Evolutionary conservation across 2,329 filamentous ascomycete genomes (phyloP), one percentile per base, ranked within the genome.

Genomic region (Nakataea oryzae): DNA sequence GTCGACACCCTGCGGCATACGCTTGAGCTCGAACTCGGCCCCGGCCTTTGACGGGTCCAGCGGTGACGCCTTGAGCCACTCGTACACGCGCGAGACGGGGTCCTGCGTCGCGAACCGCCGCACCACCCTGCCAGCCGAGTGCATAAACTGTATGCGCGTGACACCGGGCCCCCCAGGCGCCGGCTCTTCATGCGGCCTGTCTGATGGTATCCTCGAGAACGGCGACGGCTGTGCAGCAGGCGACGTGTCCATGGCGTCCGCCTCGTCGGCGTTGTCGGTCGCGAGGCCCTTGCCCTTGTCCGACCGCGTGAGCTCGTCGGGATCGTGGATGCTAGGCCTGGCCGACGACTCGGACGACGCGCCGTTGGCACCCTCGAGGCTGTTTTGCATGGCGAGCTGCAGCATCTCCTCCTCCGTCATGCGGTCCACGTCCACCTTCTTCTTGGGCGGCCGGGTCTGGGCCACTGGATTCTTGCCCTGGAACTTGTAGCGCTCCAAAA

Each of bases 341-440:
- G 75, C 74, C 17, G 72, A 70, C 69, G 72, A 61, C 59, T 29
- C 50, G n/a, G 50, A 29, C 0, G 59, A 71, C 59, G 70, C 74
- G 24, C 73, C 75, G 47, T 76, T 77, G 34, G 69, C 71, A 1
- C 81, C 83, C 17, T 86, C 87, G 57, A 97, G 77, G 71, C 93
- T 97, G 76, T 96, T 95, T 72, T 93, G 86, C 71, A 99, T 74
- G 0, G 95, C 95, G 83, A 97, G 87, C 74, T 97, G 89, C 67
- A 99, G 78, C 92, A 96, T 96, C 76, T 99, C 93, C 59, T 97
- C 93, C 72, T 99, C 95, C 0, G 91, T 96, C 88, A 99, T 93
- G 54, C 89, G 86, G 63, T 89, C 89, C 2, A 97, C 84, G 66
- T 93, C 90, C 60, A 84, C 80, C 70, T 65, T 64, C 62, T 88